Percentiles rank a stretch among this genome's conserved stretches.
Conservation (phyloP, 1,284 basidiomycete genomes). For the Malassezia furfur region DNA sequence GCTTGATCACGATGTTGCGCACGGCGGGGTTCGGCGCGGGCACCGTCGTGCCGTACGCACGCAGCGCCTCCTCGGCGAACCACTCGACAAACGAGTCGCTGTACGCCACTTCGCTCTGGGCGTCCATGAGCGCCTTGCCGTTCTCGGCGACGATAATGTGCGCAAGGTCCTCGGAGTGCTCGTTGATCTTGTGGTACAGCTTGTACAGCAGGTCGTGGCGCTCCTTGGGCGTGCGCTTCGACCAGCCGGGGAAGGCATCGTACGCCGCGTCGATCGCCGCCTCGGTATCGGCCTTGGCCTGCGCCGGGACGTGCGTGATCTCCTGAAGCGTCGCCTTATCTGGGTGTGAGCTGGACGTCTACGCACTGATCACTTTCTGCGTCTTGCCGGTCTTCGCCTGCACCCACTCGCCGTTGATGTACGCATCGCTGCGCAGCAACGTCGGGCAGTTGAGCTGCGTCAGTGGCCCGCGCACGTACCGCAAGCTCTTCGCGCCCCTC, state of each 20-base stretch:
- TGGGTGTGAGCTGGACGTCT: not conserved
- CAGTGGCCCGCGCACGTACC: constrained; percentile 12
- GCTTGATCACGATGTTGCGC: constrained; percentile 76
- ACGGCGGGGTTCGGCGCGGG: constrained; percentile 65
- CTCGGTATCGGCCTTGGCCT: constrained; percentile 30
- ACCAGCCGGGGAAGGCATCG: constrained; percentile 36
- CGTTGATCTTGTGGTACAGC: constrained; percentile 33
- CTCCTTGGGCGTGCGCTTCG: constrained; percentile 38
- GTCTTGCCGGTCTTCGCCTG: constrained; percentile 27
- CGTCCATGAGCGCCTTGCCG: constrained; percentile 41
- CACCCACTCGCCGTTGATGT: constrained; percentile 42
- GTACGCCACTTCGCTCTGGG: constrained; percentile 43
- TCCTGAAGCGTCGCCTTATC: constrained; percentile 44
- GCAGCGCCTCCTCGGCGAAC: constrained; percentile 36
- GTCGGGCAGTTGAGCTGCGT: constrained; percentile 27
- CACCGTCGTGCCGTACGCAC: constrained; percentile 61
- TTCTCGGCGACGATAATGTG: constrained; percentile 46
- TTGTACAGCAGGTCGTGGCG: constrained; percentile 39
- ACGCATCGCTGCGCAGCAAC: constrained; percentile 32
- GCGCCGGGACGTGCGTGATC: constrained; percentile 38
- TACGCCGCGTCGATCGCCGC: constrained; percentile 38
- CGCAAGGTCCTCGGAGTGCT: constrained; percentile 40
- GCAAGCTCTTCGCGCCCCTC: constrained; percentile 37
- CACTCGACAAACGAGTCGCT: constrained; percentile 44
- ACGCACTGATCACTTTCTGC: constrained; percentile 32